Conservation (phyloP, 208 protist species). For the Kentomonas sorsogonicus region DNA sequence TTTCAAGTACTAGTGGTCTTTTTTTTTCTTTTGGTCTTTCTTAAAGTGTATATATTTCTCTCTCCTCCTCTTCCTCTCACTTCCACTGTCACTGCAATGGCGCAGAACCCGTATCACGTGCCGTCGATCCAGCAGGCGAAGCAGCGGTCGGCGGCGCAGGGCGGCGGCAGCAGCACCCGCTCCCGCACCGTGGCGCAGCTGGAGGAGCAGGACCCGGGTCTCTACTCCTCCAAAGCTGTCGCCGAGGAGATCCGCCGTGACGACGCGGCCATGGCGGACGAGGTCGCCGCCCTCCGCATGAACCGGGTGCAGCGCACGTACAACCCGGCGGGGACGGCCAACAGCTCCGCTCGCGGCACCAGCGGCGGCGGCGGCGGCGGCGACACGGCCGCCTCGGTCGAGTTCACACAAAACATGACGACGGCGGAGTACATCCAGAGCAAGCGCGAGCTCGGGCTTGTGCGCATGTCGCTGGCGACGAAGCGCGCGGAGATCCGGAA, state of each 20-base stretch:
- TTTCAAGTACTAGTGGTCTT: not conserved
- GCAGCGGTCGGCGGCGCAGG: not conserved
- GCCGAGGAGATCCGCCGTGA: conserved; percentile 54
- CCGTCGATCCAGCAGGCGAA: no score
- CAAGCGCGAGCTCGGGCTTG: conserved; percentile 94
- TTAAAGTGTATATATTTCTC: not conserved
- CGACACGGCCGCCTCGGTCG: conserved; percentile 12
- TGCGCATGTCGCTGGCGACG: conserved; percentile 92
- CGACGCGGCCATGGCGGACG: conserved; percentile 57
- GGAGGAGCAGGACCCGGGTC: no score
- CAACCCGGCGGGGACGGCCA: not conserved
- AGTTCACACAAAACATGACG: conserved; percentile 67
- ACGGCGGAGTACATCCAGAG: conserved; percentile 90
- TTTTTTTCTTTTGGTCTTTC: not conserved
- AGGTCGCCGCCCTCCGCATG: conserved; percentile 33
- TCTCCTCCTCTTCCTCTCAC: not conserved
- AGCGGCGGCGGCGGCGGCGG: not conserved
- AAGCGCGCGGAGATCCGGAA: conserved; percentile 93
- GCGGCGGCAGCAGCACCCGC: not conserved
- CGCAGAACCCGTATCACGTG: conserved; percentile 6
- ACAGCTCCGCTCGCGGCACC: not conserved
- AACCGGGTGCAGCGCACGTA: not conserved
- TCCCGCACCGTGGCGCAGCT: not conserved
- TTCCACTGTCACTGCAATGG: no score
- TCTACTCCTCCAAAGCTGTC: conserved; percentile 35